These are phyloP conservation scores for Arabidopsis lyrata DNA, from an alignment of 441 rosid genomes.

Conservation along the genomic window DNA sequence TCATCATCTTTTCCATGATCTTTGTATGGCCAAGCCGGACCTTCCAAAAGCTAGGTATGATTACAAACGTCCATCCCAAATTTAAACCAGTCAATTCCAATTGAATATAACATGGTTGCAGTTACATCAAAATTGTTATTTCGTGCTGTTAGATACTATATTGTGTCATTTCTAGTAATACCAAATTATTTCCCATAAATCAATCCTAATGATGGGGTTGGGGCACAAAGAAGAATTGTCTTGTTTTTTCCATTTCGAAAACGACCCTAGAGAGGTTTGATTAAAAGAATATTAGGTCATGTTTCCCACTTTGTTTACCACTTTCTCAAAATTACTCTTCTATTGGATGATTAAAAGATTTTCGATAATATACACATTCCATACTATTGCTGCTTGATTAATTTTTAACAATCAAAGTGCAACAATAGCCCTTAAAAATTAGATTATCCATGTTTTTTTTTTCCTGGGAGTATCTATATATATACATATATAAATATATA, in stretches of 20 bases:
- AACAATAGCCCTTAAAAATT: neutral
- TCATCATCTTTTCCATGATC: too few species aligned
- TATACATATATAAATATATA: too few species aligned
- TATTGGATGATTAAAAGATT: constrained; percentile 3
- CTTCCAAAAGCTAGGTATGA: too few species aligned
- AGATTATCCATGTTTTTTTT: neutral
- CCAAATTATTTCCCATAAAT: constrained; percentile 15
- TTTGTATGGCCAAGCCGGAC: too few species aligned
- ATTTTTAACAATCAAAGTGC: neutral
- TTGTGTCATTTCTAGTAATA: constrained; percentile 24
- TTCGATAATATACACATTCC: constrained; percentile 18
- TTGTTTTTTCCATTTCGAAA: constrained; percentile 32
- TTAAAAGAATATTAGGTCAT: constrained; percentile 34
- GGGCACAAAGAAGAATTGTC: constrained; percentile 11
- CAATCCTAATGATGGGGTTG: constrained; percentile 2
- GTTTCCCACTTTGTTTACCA: constrained; percentile 28
- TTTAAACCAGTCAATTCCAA: neutral
- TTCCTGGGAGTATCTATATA: too few species aligned
- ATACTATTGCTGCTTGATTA: neutral
- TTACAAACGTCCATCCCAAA: too few species aligned
- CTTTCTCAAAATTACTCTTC: constrained; percentile 16
- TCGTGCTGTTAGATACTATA: neutral
- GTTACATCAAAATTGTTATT: too few species aligned
- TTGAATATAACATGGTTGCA: too few species aligned
- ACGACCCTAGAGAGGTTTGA: constrained; percentile 25